These are phyloP conservation scores for Exophiala sideris DNA, from an alignment of 2,329 filamentous ascomycete species.

Conservation along the genomic window DNA sequence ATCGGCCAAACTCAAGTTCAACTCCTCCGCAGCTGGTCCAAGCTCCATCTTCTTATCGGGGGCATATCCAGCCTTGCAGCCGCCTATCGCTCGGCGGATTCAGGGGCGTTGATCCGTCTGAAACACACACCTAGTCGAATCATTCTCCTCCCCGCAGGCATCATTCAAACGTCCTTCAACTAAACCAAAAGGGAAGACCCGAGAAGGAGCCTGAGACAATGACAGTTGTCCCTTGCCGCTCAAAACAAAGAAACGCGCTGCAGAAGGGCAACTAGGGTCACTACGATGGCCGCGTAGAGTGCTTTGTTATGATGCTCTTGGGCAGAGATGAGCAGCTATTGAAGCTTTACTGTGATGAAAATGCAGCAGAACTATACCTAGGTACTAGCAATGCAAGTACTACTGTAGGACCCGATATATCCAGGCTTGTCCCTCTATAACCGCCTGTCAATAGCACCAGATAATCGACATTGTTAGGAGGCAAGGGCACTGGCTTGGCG, in stretches of 20 bases:
- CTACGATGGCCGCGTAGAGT: conserved; percentile 23
- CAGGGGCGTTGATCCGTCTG: conserved; percentile 2
- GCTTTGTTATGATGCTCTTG: conserved; percentile 20
- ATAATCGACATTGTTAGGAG: no score
- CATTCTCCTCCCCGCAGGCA: conserved; percentile 11
- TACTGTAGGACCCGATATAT: background rate
- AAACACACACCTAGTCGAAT: conserved; percentile 17
- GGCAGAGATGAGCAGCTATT: background rate
- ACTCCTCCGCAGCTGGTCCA: background rate
- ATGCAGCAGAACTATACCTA: background rate
- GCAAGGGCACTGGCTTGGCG: no score
- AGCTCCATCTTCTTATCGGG: background rate
- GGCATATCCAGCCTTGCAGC: background rate
- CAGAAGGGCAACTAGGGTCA: conserved; percentile 6
- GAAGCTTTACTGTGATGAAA: background rate
- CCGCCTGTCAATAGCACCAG: no score
- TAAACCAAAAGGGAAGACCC: background rate
- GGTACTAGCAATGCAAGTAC: background rate
- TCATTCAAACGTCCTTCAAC: conserved; percentile 13
- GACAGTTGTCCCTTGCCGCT: conserved; percentile 8
- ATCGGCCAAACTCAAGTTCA: no score
- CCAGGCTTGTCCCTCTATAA: no score
- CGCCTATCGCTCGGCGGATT: background rate
- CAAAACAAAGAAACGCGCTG: conserved; percentile 14
- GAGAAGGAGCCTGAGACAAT: conserved; percentile 7